phyloP scores from a whole-genome alignment of 257 asterid genomes.

The Solanum gandarillasii region DNA sequence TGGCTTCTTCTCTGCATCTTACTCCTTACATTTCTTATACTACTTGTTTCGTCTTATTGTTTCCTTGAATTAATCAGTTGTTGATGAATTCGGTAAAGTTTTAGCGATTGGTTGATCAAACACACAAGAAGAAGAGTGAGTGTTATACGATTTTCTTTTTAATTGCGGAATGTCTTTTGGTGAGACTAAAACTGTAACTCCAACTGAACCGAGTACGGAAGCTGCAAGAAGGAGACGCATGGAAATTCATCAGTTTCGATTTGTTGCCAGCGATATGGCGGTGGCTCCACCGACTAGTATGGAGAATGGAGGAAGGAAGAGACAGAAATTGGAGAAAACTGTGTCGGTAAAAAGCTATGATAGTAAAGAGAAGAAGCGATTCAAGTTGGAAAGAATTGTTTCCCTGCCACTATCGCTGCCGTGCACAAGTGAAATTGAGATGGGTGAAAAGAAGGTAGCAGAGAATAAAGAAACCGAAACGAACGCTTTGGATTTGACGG shows the following conservation, averaged over 20 bases:
- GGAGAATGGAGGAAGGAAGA: conserved; percentile 35
- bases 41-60: not conserved
- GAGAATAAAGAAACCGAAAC: conserved; percentile 5
- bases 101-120: not conserved
- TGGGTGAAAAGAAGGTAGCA: not conserved
- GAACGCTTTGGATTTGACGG: not conserved
- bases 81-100: not conserved
- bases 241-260: conserved; percentile 68
- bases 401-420: not conserved
- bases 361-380: conserved; percentile 3
- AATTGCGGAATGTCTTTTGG: conserved; percentile 70
- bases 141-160: not conserved
- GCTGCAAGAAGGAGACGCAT: conserved; percentile 60
- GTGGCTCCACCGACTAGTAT: conserved; percentile 34
- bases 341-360: conserved; percentile 5
- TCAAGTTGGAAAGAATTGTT: not conserved
- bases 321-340: conserved; percentile 6
- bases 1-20: not conserved
- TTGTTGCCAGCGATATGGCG: conserved; percentile 44
- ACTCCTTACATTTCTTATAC: not conserved
- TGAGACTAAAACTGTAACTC: conserved; percentile 50
- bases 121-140: not conserved
- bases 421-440: not conserved
- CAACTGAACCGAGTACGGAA: conserved; percentile 54
- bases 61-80: not conserved